Base-by-base conservation (phyloP, 2,329 filamentous ascomycete species). In the Colletotrichum incanum region DNA sequence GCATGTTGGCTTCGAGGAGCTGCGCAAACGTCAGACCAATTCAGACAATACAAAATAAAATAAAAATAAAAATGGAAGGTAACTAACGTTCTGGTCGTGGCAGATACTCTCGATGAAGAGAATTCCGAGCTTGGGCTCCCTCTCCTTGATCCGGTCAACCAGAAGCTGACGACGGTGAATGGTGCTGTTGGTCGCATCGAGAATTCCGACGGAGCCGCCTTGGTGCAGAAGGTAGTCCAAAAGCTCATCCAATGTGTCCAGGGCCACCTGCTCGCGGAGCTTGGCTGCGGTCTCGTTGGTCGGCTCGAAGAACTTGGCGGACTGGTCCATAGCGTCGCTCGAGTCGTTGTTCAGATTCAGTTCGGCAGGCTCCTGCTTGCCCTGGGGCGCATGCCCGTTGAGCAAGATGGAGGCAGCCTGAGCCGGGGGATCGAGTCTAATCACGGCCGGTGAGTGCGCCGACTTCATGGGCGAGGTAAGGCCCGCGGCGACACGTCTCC, bases 141-240 rank as follows among this genome's bases (percentile, higher is more conserved):
- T 90, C 64, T 91, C 85, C 77, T 94, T 93, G 78, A 98, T 94
- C 76, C 91, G 93, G 73, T 96, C 90, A 77, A 97, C 94, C 67
- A 99, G 89, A 34, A 93, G 88, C 82, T 96, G 92, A 61, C 96
- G 91, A 47, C 96, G 92, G 74, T 94, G 90, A 61, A 97, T 88
- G 0, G 96, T 99, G 84, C 95, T 98, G 84, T 99, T 99, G 9
- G 96, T 99, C 9, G 96, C 96, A 82, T 99, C 96, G 16, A 99
- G 90, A 74, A 99, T 98, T 47, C 96, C 96, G 12, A 98, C 94
- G 39, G 95, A 94, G 58, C 96, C 96, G 37, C 93, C 94, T 65
- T 92, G 88, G 31, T 92, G 87, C 43, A 98, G 86, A 14, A 99
- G 91, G 80, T 97, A 99, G 76, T 98, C 93, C 58, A 99, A 84